These are phyloP conservation scores for Melanogaster broomeanus DNA, from an alignment of 768 basidiomycete species.

Conservation along the genomic window DNA sequence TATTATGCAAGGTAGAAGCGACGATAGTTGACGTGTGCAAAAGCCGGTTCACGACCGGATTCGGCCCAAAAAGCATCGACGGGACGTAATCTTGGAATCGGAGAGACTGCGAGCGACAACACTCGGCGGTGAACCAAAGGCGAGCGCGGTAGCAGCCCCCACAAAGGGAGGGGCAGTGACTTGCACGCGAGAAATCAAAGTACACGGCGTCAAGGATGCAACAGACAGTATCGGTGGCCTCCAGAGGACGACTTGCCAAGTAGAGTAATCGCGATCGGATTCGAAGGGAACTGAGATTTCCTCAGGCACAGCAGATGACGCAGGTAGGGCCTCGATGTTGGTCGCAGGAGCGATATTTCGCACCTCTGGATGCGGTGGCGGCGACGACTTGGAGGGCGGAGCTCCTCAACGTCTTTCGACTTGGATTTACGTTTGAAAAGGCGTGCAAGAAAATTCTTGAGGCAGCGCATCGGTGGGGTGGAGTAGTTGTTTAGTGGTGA, in stretches of 20 bases:
- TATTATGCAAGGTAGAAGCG: background rate
- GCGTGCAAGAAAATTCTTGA: background rate
- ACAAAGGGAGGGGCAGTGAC: background rate
- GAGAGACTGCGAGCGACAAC: background rate
- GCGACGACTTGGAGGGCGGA: background rate
- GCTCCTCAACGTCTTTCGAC: background rate
- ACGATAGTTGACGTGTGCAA: background rate
- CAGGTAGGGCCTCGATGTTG: background rate
- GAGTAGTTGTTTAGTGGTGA: background rate
- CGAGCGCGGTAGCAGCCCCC: background rate
- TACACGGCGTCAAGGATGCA: background rate
- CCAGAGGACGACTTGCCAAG: background rate
- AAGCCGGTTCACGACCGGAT: background rate
- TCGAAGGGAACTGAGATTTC: background rate
- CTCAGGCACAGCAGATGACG: background rate
- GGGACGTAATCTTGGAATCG: background rate
- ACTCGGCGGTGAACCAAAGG: background rate
- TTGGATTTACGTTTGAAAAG: conserved; percentile 1
- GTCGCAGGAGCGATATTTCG: background rate
- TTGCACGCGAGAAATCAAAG: background rate
- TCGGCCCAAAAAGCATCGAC: background rate
- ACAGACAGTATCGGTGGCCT: background rate
- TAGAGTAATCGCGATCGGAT: background rate
- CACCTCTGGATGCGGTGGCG: background rate
- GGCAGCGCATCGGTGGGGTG: background rate